phyloP scores from a whole-genome alignment of 352 stramenopile genomes.

The Globisporangium nodosum region DNA sequence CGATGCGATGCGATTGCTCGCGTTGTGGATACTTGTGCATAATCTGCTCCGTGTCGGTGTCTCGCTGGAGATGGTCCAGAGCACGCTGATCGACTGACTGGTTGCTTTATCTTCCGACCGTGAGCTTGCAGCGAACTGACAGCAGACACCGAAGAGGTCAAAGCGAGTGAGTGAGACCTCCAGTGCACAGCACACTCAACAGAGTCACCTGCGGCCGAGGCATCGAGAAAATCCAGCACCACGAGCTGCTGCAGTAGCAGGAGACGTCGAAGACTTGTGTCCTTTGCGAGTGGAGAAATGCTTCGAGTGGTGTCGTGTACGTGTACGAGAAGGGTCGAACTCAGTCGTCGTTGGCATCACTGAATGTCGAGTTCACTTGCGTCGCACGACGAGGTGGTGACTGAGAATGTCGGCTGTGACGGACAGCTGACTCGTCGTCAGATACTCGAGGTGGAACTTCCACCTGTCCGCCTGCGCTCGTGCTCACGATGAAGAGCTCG shows the following conservation, averaged over 20 bases:
- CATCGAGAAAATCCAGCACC: background rate
- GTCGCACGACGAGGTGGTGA: background rate
- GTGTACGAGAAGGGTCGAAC: background rate
- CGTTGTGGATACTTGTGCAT: background rate
- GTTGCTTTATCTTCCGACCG: background rate
- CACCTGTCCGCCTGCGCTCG: background rate
- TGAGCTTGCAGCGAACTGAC: background rate
- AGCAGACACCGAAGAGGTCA: background rate
- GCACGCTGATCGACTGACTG: background rate
- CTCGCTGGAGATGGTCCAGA: background rate
- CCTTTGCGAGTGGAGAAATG: background rate
- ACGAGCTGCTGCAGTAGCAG: background rate
- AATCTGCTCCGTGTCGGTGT: background rate
- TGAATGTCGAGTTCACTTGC: background rate
- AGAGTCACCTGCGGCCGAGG: too few relatives aligned
- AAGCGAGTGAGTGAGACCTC: background rate
- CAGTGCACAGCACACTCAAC: background rate
- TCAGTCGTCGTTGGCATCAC: background rate
- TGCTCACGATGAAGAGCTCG: background rate
- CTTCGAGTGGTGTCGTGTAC: background rate
- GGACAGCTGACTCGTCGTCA: background rate
- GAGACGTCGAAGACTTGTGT: background rate
- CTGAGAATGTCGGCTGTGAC: background rate
- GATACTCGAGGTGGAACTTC: background rate
- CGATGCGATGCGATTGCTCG: background rate